These are phyloP conservation scores for Dryas integrifolia DNA, from an alignment of 331 rosid species.

Conservation along the genomic window DNA sequence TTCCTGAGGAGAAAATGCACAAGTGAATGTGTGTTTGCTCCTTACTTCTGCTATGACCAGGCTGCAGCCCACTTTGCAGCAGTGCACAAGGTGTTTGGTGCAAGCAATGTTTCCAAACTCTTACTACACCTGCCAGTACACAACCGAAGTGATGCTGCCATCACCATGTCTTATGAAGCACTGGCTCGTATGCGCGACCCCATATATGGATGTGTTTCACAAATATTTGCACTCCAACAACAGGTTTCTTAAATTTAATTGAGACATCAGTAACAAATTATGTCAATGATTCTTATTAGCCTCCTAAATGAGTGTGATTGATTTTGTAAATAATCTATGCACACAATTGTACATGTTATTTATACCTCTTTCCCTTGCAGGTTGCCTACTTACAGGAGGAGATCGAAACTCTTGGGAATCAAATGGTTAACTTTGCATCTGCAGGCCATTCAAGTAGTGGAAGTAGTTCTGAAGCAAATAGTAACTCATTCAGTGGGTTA, in stretches of 20 bases:
- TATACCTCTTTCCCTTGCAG: conserved; percentile 30
- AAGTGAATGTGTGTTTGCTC: conserved; percentile 75
- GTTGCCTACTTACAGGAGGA: conserved; percentile 79
- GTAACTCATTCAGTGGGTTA: conserved; percentile 22
- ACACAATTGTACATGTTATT: too few species aligned
- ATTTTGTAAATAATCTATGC: too few species aligned
- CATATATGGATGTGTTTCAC: conserved; percentile 77
- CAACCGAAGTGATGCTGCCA: conserved; percentile 71
- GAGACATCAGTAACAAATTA: too few species aligned
- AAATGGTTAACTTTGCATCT: conserved; percentile 37
- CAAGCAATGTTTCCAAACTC: conserved; percentile 85
- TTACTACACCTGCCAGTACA: conserved; percentile 69
- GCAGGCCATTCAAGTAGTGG: conserved; percentile 7
- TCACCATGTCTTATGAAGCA: conserved; percentile 79
- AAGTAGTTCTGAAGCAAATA: conserved; percentile 36
- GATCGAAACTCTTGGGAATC: conserved; percentile 63
- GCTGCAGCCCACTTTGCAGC: conserved; percentile 86
- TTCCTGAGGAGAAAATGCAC: conserved; percentile 86
- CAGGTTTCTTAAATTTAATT: conserved; percentile 42
- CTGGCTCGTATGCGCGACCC: conserved; percentile 88
- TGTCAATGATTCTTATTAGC: too few species aligned
- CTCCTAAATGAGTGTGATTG: too few species aligned
- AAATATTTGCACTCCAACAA: conserved; percentile 78
- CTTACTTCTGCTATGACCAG: conserved; percentile 80
- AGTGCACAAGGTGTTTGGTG: conserved; percentile 92